Base-by-base conservation (phyloP, 78 protist genomes). In the Polysphondylium violaceum region DNA sequence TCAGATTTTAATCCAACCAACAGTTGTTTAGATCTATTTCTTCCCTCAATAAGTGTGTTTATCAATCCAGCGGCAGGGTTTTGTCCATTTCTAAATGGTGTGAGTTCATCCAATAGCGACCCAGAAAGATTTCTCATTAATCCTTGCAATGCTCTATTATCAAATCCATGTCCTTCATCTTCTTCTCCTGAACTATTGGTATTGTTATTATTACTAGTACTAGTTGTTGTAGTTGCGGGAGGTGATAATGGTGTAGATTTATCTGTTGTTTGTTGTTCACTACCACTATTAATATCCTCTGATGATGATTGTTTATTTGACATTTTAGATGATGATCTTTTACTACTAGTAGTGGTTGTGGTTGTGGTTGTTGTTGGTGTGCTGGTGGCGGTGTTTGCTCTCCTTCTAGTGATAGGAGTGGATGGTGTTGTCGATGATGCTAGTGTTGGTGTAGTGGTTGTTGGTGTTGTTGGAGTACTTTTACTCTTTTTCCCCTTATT, bases 31-130 rank as follows among this genome's bases (percentile, higher is more conserved):
- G 72, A n/a, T 50, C 87, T 74, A 9, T 61, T 21, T 73, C 94
- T 69, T 19, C 87, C 94, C 69, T 76, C 86, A 23, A 88, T 87
- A 12, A 87, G 47, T 43, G 91, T 83, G 33, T 83, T 83, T 12
- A 83, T 25, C 44, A 83, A 44, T 23, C 91, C 91, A 14, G 25
- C 33, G 27, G 78, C 65, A 33, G 64, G 65, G 38, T 31, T 74
- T 23, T 68, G 41, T 23, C 91, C 91, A 40, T 65, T 51, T 25
- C 27, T 16, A 14, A 44, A 55, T 73, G 79, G 14, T 25, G 71
- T 44, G 16, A 83, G 35, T 44, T 83, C 91, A 69, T 83, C 79
- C 35, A 83, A 33, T 19, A 83, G 44, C 31, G 77, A 71, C 21
- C 91, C 91, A 14, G 76, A 55, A 2, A 83, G 17, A 41, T 74